Conservation (phyloP, 352 stramenopile genomes). For the Phytophthora pini region DNA sequence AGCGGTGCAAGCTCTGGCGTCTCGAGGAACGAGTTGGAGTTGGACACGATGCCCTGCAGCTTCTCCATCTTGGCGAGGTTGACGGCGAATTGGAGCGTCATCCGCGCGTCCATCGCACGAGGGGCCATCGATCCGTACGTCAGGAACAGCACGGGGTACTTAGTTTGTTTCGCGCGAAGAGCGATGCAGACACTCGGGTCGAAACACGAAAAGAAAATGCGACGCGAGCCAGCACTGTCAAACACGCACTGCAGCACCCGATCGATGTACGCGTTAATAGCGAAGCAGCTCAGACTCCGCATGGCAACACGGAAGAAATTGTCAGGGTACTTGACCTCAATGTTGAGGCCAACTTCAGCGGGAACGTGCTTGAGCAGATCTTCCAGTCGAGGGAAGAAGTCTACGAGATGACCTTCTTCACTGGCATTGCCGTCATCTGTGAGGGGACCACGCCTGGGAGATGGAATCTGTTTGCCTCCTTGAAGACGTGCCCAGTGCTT, state of each 20-base stretch:
- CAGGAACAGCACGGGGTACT: slow-evolving; percentile 80
- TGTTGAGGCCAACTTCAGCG: slow-evolving; percentile 75
- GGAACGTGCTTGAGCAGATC: slow-evolving; percentile 76
- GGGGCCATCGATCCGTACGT: slow-evolving; percentile 67
- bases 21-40: slow-evolving; percentile 72
- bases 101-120: slow-evolving; percentile 51
- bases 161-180: slow-evolving; percentile 73
- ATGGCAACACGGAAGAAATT: slow-evolving; percentile 45
- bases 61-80: slow-evolving; percentile 71
- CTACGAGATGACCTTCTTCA: slow-evolving; percentile 65
- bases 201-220: slow-evolving; percentile 88
- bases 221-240: slow-evolving; percentile 57
- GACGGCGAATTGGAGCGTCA: slow-evolving; percentile 72
- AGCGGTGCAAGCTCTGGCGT: slow-evolving; percentile 54
- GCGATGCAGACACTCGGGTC: slow-evolving; percentile 71
- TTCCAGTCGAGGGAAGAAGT: slow-evolving; percentile 75
- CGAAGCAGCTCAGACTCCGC: slow-evolving; percentile 59
- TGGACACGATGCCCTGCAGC: slow-evolving; percentile 75
- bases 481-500: slow-evolving; percentile 75
- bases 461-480: slow-evolving; percentile 26
- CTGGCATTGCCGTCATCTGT: slow-evolving; percentile 8
- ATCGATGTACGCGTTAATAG: slow-evolving; percentile 81
- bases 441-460: slow-evolving; percentile 10
- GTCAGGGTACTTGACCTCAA: slow-evolving; percentile 88
- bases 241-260: slow-evolving; percentile 77